Conservation (phyloP, 495 filamentous ascomycete species). For the Hyaloscypha hepaticicola region DNA sequence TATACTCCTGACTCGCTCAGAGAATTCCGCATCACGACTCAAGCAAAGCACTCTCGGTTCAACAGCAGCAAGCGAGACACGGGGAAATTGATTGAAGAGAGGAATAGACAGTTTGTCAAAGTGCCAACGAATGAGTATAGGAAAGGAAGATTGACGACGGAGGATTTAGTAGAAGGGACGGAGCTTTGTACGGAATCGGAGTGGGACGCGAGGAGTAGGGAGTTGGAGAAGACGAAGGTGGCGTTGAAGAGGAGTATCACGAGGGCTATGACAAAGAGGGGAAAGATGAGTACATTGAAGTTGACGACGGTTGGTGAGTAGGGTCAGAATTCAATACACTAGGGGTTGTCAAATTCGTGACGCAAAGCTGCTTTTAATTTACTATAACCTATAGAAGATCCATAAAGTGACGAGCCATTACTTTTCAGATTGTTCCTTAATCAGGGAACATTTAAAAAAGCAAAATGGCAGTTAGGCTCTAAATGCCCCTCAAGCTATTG, state of each 20-base stretch:
- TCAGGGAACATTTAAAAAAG: too few relatives aligned
- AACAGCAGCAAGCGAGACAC: slow-evolving; percentile 8
- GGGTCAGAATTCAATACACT: too few relatives aligned
- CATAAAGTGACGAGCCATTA: too few relatives aligned
- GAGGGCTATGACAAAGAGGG: slow-evolving; percentile 9
- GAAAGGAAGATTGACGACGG: slow-evolving; percentile 12
- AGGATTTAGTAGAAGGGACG: slow-evolving; percentile 8
- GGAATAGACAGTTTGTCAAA: slow-evolving; percentile 2
- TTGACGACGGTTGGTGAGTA: too few relatives aligned
- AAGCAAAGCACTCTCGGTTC: slow-evolving; percentile 14
- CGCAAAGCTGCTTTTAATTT: too few relatives aligned
- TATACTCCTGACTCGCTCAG: background rate
- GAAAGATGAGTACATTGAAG: slow-evolving; percentile 5
- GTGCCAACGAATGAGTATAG: slow-evolving; percentile 8
- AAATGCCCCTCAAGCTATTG: too few relatives aligned
- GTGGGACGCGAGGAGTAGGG: slow-evolving; percentile 2
- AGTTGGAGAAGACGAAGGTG: background rate
- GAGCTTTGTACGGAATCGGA: background rate
- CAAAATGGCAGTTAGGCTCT: too few relatives aligned
- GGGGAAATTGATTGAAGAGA: background rate
- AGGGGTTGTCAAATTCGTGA: too few relatives aligned
- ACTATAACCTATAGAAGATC: too few relatives aligned
- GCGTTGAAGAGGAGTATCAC: slow-evolving; percentile 12
- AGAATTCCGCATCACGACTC: background rate
- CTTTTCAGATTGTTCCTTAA: too few relatives aligned